Evolutionary conservation across 495 filamentous ascomycete species (phyloP).

Genomic region (Podospora anserina): DNA sequence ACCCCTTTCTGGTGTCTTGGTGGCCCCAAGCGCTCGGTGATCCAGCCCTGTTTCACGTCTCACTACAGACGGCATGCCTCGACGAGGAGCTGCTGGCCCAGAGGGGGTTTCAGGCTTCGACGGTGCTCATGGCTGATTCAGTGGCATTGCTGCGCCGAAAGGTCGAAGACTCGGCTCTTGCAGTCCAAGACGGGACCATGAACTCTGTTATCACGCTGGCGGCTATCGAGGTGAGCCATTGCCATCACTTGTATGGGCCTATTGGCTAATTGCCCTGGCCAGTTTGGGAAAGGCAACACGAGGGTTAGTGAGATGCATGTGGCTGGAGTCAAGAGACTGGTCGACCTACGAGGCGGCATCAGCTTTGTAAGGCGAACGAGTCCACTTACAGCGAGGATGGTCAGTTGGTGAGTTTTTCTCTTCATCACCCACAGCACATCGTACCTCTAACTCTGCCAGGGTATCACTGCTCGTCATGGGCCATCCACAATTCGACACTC

Average conservation of each 20-base stretch:
- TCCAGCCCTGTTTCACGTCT: conserved; percentile 53
- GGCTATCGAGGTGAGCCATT: conserved; percentile 46
- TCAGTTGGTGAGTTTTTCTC: conserved; percentile 43
- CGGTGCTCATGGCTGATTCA: conserved; percentile 52
- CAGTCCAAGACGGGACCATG: conserved; percentile 53
- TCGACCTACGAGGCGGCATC: conserved; percentile 49
- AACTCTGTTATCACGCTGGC: conserved; percentile 54
- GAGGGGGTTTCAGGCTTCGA: conserved; percentile 47
- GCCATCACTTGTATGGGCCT: not conserved
- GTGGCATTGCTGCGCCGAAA: conserved; percentile 47
- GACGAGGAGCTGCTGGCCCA: conserved; percentile 50
- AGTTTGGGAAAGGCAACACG: conserved; percentile 52
- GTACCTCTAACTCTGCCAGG: conserved; percentile 27
- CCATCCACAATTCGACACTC: conserved; percentile 47
- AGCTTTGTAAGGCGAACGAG: conserved; percentile 44
- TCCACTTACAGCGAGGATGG: conserved; percentile 51
- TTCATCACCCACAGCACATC: not conserved
- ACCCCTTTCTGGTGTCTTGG: conserved; percentile 54
- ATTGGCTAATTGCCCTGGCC: not conserved
- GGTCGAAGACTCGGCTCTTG: conserved; percentile 40
- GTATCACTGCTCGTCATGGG: conserved; percentile 51
- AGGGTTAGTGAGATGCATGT: conserved; percentile 46
- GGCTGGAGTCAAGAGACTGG: conserved; percentile 48
- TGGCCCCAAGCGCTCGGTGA: conserved; percentile 52
- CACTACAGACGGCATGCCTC: conserved; percentile 52